A percentile compares a stretch with the other conserved stretches of the same genome.
Evolutionary conservation across 1,284 basidiomycete genomes (phyloP).

Genomic region (Salmacisia buchloeana): DNA sequence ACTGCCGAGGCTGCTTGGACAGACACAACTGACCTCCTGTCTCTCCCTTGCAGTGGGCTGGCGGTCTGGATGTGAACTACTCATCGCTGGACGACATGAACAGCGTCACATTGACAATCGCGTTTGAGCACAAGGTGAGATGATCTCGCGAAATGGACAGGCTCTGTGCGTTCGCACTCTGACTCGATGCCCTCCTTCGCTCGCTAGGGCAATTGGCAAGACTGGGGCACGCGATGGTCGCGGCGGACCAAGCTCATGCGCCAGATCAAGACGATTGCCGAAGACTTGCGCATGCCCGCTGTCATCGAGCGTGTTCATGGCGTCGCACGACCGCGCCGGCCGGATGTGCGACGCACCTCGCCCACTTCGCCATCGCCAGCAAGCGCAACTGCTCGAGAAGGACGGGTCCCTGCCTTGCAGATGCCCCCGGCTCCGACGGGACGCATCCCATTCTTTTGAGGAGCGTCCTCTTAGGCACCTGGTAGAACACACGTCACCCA

Average conservation of each 20-base stretch:
- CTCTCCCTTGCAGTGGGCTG: conserved; percentile 22
- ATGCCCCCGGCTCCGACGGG: background rate
- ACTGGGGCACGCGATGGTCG: conserved; percentile 68
- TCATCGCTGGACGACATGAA: conserved; percentile 46
- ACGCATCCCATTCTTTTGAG: conserved; percentile 2
- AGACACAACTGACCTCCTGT: background rate
- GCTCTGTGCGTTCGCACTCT: too few species aligned
- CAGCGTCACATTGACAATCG: conserved; percentile 53
- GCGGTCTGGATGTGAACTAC: conserved; percentile 47
- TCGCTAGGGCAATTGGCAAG: conserved; percentile 69
- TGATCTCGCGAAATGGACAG: too few species aligned
- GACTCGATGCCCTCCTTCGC: background rate
- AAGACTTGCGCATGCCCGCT: conserved; percentile 28
- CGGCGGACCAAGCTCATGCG: conserved; percentile 45
- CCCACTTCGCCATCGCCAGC: background rate
- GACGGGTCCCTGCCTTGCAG: background rate
- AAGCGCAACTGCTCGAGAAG: background rate
- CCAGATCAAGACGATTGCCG: conserved; percentile 31
- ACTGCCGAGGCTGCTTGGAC: background rate
- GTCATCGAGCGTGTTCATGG: background rate
- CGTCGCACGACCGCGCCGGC: background rate
- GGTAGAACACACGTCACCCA: background rate
- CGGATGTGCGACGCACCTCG: background rate
- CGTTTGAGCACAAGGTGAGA: conserved; percentile 63
- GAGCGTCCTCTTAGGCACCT: background rate